Conservation (phyloP, 2,329 filamentous ascomycete species). For the Alternaria gaisen region DNA sequence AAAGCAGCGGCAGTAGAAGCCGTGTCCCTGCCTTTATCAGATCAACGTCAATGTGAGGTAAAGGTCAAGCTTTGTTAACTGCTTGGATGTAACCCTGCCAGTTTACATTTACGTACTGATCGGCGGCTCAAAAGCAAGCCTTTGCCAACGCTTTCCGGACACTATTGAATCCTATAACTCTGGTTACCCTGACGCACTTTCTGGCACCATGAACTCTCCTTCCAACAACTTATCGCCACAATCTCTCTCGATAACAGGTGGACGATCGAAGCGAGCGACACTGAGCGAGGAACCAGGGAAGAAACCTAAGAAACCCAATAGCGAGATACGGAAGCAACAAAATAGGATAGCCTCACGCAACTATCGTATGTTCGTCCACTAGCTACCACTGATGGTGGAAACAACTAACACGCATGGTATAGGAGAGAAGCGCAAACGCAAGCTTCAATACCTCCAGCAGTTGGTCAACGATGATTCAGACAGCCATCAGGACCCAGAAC, state of each 20-base stretch:
- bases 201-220: constrained; percentile 33
- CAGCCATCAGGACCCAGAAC: constrained; percentile 24
- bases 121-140: constrained; percentile 29
- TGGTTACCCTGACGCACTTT: constrained; percentile 19
- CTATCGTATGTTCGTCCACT: constrained; percentile 38
- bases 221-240: constrained; percentile 20
- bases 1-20: constrained; percentile 28
- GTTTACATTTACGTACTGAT: constrained; percentile 21
- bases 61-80: constrained; percentile 21
- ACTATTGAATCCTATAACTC: constrained; percentile 14
- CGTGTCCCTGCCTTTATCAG: constrained; percentile 24
- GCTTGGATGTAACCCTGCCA: constrained; percentile 32
- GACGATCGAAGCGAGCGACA: constrained; percentile 15
- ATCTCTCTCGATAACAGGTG: constrained; percentile 12
- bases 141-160: constrained; percentile 18
- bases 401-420: constrained; percentile 14
- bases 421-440: constrained; percentile 51
- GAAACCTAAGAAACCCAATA: constrained; percentile 48
- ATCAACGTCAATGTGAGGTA: constrained; percentile 17
- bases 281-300: constrained; percentile 22
- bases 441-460: constrained; percentile 49
- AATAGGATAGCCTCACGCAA: constrained; percentile 51
- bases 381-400: not conserved
- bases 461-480: constrained; percentile 37
- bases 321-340: constrained; percentile 50